Conservation (phyloP, 805 yeast species). For the Ogataea pilisensis region DNA sequence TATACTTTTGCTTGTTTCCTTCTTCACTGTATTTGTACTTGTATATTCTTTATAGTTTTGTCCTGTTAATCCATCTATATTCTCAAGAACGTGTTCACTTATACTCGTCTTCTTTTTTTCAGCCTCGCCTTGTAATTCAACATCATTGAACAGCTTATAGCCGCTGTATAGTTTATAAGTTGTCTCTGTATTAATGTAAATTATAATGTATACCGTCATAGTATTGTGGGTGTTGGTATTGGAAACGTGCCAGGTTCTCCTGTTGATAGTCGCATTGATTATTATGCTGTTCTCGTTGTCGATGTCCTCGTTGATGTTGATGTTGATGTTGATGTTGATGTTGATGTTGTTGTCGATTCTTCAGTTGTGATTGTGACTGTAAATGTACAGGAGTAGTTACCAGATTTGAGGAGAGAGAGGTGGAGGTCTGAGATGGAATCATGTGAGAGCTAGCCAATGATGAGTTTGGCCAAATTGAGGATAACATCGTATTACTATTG, state of each 20-base stretch:
- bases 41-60: neutral
- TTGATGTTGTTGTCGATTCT: conserved; percentile 1
- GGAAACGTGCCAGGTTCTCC: neutral
- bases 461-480: neutral
- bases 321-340: conserved; percentile 4
- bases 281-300: neutral
- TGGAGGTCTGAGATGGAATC: no score
- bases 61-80: neutral
- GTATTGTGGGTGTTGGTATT: neutral
- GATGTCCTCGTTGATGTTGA: conserved; percentile 3
- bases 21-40: neutral
- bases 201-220: no score
- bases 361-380: conserved; percentile 1
- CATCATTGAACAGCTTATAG: no score
- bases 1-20: neutral
- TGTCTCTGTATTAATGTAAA: no score
- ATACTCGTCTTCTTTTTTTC: no score
- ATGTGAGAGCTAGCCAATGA: no score
- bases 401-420: no score
- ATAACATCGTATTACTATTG: neutral
- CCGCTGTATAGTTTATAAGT: no score
- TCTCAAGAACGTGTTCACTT: no score
- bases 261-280: neutral
- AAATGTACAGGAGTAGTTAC: neutral
- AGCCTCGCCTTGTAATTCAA: no score